Conservation (phyloP, 2,329 filamentous ascomycete genomes). For the Exophiala sideris region DNA sequence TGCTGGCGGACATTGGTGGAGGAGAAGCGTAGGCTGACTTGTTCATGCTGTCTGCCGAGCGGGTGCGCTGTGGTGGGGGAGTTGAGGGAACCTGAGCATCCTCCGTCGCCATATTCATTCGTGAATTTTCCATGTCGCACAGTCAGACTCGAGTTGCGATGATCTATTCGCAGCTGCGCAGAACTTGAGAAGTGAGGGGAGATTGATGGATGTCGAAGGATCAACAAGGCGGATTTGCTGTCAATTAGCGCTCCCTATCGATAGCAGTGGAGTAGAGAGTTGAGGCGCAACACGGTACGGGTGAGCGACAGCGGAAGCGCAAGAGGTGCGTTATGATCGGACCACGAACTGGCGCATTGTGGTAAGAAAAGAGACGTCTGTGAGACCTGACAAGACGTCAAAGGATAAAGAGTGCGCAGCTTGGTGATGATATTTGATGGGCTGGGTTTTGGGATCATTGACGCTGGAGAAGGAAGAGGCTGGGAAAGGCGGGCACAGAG, state of each 20-base stretch:
- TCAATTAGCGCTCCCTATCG: conserved; percentile 10
- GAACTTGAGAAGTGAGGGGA: background rate
- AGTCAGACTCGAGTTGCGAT: background rate
- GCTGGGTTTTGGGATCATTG: conserved; percentile 1
- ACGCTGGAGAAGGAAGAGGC: background rate
- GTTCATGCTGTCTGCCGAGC: conserved; percentile 22
- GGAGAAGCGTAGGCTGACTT: conserved; percentile 24
- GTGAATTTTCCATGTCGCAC: conserved; percentile 13
- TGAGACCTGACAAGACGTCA: conserved; percentile 1
- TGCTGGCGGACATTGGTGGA: conserved; percentile 23
- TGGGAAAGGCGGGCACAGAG: background rate
- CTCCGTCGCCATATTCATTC: background rate
- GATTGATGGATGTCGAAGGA: background rate
- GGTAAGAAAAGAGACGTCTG: background rate
- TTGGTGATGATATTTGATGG: conserved; percentile 10
- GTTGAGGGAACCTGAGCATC: conserved; percentile 17
- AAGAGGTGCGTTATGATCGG: background rate
- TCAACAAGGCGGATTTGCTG: background rate
- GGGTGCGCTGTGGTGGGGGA: conserved; percentile 21
- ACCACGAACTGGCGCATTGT: conserved; percentile 4
- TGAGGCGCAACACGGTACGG: background rate
- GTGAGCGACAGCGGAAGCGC: background rate
- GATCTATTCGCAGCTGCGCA: background rate
- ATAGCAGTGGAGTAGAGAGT: conserved; percentile 11
- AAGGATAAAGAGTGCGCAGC: background rate